These are phyloP conservation scores for Metschnikowia lunata DNA, from an alignment of 805 yeast genomes.

Conservation along the genomic window DNA sequence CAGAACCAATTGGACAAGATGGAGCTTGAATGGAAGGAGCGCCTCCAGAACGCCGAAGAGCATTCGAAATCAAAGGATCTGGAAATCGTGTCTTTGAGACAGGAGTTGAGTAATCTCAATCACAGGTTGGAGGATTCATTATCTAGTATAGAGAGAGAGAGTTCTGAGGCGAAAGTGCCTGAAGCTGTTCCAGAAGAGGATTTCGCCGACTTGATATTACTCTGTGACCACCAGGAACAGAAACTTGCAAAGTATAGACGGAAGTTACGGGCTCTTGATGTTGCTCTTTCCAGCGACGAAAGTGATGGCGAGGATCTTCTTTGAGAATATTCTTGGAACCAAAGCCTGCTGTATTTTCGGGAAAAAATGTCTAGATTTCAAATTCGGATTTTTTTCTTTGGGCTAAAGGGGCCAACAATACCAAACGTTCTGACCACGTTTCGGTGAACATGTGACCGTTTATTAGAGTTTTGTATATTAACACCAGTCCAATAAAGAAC, in stretches of 20 bases:
- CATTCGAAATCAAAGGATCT: neutral
- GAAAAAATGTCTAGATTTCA: too few relatives aligned
- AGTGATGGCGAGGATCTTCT: slow-evolving; percentile 57
- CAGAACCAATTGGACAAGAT: neutral
- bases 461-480: too few relatives aligned
- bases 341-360: too few relatives aligned
- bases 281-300: slow-evolving; percentile 65
- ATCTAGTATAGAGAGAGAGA: too few relatives aligned
- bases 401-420: too few relatives aligned
- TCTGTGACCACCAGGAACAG: slow-evolving; percentile 75
- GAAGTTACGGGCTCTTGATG: slow-evolving; percentile 49
- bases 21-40: neutral
- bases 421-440: too few relatives aligned
- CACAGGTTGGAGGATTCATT: neutral
- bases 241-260: slow-evolving; percentile 54
- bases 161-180: neutral
- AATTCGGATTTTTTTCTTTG: too few relatives aligned
- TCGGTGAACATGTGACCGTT: too few relatives aligned
- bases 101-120: slow-evolving; percentile 1
- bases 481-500: too few relatives aligned
- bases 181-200: slow-evolving; percentile 4
- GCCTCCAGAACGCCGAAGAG: neutral
- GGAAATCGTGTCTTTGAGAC: neutral
- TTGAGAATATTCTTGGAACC: slow-evolving; percentile 22
- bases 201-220: slow-evolving; percentile 50